Conservation (phyloP, 2,329 filamentous ascomycete genomes). For the Penicillium paneum region DNA sequence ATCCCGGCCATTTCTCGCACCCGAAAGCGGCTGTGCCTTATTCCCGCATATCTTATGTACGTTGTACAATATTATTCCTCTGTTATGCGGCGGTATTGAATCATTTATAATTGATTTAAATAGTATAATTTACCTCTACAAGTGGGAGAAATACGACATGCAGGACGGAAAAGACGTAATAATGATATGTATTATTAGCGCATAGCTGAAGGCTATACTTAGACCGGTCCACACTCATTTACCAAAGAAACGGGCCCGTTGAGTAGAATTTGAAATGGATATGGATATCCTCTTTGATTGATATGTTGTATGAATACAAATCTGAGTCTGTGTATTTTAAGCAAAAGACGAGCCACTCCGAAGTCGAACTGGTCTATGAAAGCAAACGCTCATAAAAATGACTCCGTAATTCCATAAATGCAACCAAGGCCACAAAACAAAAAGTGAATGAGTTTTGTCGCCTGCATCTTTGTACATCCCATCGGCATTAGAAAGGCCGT, state of each 20-base stretch:
- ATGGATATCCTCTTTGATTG: background rate
- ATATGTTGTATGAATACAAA: background rate
- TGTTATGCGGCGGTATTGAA: background rate
- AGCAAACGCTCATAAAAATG: background rate
- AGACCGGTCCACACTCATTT: background rate
- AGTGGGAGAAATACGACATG: background rate
- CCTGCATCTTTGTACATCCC: background rate
- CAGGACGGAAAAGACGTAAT: background rate
- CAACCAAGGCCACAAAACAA: background rate
- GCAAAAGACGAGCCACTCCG: background rate
- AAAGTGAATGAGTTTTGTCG: background rate
- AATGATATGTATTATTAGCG: too few relatives aligned
- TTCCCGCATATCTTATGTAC: too few relatives aligned
- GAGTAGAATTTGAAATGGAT: background rate
- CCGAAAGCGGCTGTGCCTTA: too few relatives aligned
- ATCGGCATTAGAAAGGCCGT: constrained; percentile 39
- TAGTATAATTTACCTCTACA: background rate
- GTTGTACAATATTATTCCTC: background rate
- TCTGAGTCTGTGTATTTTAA: background rate
- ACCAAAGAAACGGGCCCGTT: background rate
- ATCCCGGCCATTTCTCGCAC: too few relatives aligned
- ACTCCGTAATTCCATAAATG: background rate
- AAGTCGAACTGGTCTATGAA: background rate
- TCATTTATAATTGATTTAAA: background rate
- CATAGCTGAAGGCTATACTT: too few relatives aligned